Percentiles rank a stretch among this genome's conserved stretches.
Conservation (phyloP, 352 stramenopile species). For the Globisporangium emineosum region DNA sequence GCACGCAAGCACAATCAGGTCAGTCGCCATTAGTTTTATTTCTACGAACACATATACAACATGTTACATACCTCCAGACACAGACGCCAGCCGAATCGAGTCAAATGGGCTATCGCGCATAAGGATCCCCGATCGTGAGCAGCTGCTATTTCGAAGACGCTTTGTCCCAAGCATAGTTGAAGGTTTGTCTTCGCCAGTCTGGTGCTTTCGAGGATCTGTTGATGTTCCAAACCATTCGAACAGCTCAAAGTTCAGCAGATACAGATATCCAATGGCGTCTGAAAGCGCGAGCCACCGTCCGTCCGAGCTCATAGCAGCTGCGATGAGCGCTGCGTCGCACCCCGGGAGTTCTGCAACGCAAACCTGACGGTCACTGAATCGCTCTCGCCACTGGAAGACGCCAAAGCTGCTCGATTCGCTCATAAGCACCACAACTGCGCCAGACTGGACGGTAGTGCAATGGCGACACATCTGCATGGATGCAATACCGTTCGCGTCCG, state of each 20-base stretch:
- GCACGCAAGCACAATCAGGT: constrained; percentile 1
- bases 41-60: neutral
- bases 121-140: constrained; percentile 31
- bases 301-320: constrained; percentile 24
- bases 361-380: constrained; percentile 48
- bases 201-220: neutral
- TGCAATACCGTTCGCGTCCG: neutral
- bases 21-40: neutral
- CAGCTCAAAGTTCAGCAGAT: constrained; percentile 30
- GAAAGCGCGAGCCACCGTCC: constrained; percentile 33
- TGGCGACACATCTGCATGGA: constrained; percentile 9
- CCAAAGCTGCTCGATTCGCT: constrained; percentile 21
- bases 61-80: constrained; percentile 15
- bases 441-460: constrained; percentile 10
- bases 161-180: constrained; percentile 18
- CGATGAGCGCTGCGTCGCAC: constrained; percentile 10
- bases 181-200: neutral
- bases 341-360: constrained; percentile 31
- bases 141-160: constrained; percentile 23
- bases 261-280: constrained; percentile 24
- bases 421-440: constrained; percentile 40
- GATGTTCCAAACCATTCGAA: constrained; percentile 21
- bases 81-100: constrained; percentile 28
- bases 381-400: constrained; percentile 54
- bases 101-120: constrained; percentile 34